A percentile compares a stretch with the other conserved stretches of the same genome.
Conservation (phyloP, 805 yeast genomes). For the Saccharomycopsis guyanensis region DNA sequence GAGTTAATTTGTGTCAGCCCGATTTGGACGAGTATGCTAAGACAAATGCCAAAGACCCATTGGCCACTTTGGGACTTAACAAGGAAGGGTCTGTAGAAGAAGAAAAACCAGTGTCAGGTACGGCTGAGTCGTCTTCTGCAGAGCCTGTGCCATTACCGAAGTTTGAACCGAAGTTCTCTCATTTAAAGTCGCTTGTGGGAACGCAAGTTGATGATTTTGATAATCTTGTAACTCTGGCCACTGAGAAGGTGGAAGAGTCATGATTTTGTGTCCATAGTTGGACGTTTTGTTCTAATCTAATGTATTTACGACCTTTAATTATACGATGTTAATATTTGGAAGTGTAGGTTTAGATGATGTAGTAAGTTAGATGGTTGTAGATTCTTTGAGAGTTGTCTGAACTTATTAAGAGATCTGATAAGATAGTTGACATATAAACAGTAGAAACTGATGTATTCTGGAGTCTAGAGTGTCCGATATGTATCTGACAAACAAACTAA, state of each 20-base stretch:
- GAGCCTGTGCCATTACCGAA: neutral
- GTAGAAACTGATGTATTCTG: no score
- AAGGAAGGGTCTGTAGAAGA: neutral
- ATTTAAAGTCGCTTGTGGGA: slow-evolving; percentile 15
- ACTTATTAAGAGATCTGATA: no score
- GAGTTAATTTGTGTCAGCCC: slow-evolving; percentile 12
- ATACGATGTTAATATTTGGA: no score
- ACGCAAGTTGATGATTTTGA: slow-evolving; percentile 14
- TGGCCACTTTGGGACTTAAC: neutral
- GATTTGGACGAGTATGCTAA: slow-evolving; percentile 14
- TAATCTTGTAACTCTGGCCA: slow-evolving; percentile 10
- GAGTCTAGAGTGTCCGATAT: no score
- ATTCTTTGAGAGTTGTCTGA: no score
- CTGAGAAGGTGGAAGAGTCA: slow-evolving; percentile 15
- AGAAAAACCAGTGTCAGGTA: neutral
- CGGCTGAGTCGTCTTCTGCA: neutral
- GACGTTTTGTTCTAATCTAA: no score
- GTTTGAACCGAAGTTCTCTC: slow-evolving; percentile 9
- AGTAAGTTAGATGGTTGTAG: no score
- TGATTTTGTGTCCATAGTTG: no score
- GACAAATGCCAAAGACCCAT: slow-evolving; percentile 9
- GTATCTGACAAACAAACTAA: no score
- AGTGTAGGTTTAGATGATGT: no score
- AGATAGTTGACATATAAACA: no score
- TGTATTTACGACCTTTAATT: no score